These are phyloP conservation scores for Ambrosia artemisiifolia DNA, from an alignment of 129 eudicot species.

Conservation along the genomic window DNA sequence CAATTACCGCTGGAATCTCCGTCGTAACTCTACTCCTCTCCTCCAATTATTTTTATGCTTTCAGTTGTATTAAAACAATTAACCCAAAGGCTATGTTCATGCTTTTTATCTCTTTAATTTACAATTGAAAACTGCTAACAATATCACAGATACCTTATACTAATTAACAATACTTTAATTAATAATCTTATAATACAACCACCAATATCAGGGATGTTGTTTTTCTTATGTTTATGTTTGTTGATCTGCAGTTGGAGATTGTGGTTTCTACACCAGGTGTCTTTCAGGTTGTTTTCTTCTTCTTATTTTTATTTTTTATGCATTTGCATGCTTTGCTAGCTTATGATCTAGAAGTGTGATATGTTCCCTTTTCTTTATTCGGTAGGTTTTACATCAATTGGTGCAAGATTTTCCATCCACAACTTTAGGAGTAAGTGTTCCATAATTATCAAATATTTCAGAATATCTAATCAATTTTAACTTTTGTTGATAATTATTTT, in stretches of 20 bases:
- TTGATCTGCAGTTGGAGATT: conserved; percentile 66
- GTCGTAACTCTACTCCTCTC: conserved; percentile 46
- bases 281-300: conserved; percentile 58
- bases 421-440: conserved; percentile 66
- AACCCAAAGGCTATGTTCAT: no score
- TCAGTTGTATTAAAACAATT: background rate
- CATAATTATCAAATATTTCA: conserved; percentile 1
- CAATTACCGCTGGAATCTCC: conserved; percentile 63
- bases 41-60: no score
- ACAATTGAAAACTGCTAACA: background rate
- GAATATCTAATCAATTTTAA: background rate
- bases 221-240: conserved; percentile 4
- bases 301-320: background rate
- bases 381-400: conserved; percentile 63
- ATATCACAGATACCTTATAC: background rate
- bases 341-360: conserved; percentile 14
- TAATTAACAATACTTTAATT: background rate
- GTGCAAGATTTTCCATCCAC: conserved; percentile 57
- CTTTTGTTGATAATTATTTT: background rate
- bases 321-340: background rate
- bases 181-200: background rate
- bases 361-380: background rate
- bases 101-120: background rate
- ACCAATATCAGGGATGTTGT: background rate
- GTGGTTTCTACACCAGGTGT: conserved; percentile 87